Conservation (phyloP, 345 rosid genomes). For the Populus simonii region DNA sequence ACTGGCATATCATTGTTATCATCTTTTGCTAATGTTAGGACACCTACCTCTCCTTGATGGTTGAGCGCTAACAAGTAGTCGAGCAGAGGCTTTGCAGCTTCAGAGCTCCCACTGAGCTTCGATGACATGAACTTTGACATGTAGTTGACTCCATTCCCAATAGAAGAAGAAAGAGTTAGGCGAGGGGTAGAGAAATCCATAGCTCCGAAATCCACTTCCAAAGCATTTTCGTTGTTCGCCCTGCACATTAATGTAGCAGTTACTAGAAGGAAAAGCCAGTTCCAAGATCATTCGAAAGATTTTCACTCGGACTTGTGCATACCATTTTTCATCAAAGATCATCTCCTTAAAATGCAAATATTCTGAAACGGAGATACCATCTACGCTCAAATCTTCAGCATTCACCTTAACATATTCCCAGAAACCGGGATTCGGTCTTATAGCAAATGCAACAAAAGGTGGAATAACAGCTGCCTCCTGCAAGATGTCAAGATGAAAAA, state of each 20-base stretch:
- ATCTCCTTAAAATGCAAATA: slow-evolving; percentile 78
- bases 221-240: slow-evolving; percentile 74
- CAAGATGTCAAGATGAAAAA: slow-evolving; percentile 8
- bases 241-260: slow-evolving; percentile 33
- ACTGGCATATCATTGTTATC: background rate
- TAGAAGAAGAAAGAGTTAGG: slow-evolving; percentile 66
- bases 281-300: background rate
- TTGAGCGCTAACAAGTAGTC: slow-evolving; percentile 60
- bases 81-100: slow-evolving; percentile 42
- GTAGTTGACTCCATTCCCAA: slow-evolving; percentile 72
- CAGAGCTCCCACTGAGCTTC: slow-evolving; percentile 41
- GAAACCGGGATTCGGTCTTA: slow-evolving; percentile 77
- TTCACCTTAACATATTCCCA: slow-evolving; percentile 89
- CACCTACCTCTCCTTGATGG: slow-evolving; percentile 72
- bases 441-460: slow-evolving; percentile 75
- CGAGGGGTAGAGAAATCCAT: slow-evolving; percentile 64
- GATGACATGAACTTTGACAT: slow-evolving; percentile 63
- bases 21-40: background rate
- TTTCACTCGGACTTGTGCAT: background rate
- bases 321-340: slow-evolving; percentile 75
- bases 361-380: slow-evolving; percentile 51
- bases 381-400: slow-evolving; percentile 53
- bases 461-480: slow-evolving; percentile 91
- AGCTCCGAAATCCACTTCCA: slow-evolving; percentile 85
- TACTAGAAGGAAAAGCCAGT: background rate